phyloP scores from a whole-genome alignment of 2,329 filamentous ascomycete genomes.

The Decorospora gaudefroyi region DNA sequence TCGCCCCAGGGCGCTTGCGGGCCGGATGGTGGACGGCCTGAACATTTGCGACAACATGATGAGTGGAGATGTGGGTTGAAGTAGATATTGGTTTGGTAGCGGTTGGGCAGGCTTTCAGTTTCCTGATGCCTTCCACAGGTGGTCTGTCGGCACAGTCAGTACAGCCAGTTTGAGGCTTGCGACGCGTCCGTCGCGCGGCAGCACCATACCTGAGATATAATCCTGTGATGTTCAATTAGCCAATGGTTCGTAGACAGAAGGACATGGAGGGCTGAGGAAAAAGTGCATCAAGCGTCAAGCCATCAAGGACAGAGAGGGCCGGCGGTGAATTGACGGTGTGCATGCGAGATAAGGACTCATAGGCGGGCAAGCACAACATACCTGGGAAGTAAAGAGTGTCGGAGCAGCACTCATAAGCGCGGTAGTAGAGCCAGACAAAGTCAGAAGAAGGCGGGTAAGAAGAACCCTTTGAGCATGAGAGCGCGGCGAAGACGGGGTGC shows the following conservation, averaged over 20 bases:
- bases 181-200: slow-evolving; percentile 19
- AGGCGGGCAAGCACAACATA: slow-evolving; percentile 42
- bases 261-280: slow-evolving; percentile 6
- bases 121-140: slow-evolving; percentile 70
- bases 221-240: slow-evolving; percentile 55
- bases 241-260: slow-evolving; percentile 20
- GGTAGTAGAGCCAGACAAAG: slow-evolving; percentile 33
- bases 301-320: slow-evolving; percentile 10
- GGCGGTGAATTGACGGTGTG: slow-evolving; percentile 38
- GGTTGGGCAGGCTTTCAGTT: slow-evolving; percentile 55
- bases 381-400: slow-evolving; percentile 59
- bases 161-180: slow-evolving; percentile 31
- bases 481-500: slow-evolving; percentile 12
- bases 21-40: slow-evolving; percentile 56
- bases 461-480: slow-evolving; percentile 27
- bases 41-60: slow-evolving; percentile 61
- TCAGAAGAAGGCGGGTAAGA: slow-evolving; percentile 35
- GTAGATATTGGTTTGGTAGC: slow-evolving; percentile 13
- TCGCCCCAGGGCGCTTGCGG: slow-evolving; percentile 52
- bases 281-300: slow-evolving; percentile 13
- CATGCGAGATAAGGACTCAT: slow-evolving; percentile 37
- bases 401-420: slow-evolving; percentile 57
- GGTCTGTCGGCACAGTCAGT: slow-evolving; percentile 54
- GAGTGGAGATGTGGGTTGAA: slow-evolving; percentile 31
- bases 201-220: slow-evolving; percentile 64